Evolutionary conservation across 495 filamentous ascomycete genomes (phyloP), one percentile per base, ranked within the genome.

Genomic region (Xylaria longipes): DNA sequence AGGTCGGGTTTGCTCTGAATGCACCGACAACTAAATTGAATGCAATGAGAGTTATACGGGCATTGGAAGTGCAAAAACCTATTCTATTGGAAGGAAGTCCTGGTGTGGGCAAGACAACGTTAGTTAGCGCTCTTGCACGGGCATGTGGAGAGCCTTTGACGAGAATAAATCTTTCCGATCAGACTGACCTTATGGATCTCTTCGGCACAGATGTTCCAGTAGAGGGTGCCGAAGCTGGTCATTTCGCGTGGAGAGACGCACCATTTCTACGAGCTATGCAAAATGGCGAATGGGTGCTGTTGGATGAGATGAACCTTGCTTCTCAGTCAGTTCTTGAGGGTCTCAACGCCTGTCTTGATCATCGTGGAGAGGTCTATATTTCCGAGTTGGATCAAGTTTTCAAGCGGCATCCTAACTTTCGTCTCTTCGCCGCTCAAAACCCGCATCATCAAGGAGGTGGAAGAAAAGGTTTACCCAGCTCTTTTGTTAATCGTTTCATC

Each of bases 301-400:
- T 99, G 1, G 97, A 99, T 80, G 97, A 99, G 84, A 98, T 99
- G 97, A 99, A 99, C 75, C 78, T 99, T 63, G 97, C 97, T 3
- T 98, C 97, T 0, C 97, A 98, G 78, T 97, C 95, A 7, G 94
- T 99, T 31, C 89, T 99, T 2, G 97, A 99, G 80, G 97, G 97
- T 72, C 85, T 99, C 22, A 99, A 99, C 75, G 95, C 96, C 20
- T 98, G 97, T 82, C 85, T 99, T 31, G 97, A 99, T 82, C 97
- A 99, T 77, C 91, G 97, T 77, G 96, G 96, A 71, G 94, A 97
- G 80, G 93, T 97, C 2, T 99, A 97, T 73, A 91, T 99, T 71
- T 90, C 97, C 0, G 97, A 99, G 76, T 87, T 99, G 12, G 94
- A 97, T 74, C 94, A 95, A 70, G 94, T 91, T 9, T 99, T 99